phyloP scores from a whole-genome alignment of 2,329 filamentous ascomycete species.

The Fusarium circinatum region DNA sequence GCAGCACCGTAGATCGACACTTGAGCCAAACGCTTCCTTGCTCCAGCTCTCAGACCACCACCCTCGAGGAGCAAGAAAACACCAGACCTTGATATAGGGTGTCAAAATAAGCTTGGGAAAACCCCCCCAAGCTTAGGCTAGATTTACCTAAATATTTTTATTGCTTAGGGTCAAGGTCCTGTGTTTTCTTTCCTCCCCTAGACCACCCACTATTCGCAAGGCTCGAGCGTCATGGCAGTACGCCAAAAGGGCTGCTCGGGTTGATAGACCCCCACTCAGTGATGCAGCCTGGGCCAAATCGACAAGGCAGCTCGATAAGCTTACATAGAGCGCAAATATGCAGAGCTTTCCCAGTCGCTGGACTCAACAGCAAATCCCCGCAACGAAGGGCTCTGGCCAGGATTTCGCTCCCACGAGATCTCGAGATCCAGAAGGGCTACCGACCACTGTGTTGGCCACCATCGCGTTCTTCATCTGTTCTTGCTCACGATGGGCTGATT shows the following conservation, averaged over 20 bases:
- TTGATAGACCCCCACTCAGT: constrained; percentile 3
- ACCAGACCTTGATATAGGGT: no score
- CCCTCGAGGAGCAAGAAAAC: background rate
- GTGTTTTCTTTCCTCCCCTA: background rate
- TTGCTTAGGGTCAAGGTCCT: no score
- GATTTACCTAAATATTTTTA: no score
- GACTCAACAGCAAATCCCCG: background rate
- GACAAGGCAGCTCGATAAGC: constrained; percentile 22
- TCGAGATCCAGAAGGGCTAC: constrained; percentile 2
- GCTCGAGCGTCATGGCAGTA: constrained; percentile 21
- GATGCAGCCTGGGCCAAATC: background rate
- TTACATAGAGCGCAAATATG: constrained; percentile 17
- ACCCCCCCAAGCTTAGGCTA: no score
- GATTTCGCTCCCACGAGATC: constrained; percentile 6
- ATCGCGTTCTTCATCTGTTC: background rate
- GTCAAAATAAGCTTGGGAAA: no score
- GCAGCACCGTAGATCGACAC: background rate
- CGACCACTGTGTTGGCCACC: background rate
- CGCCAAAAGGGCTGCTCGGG: background rate
- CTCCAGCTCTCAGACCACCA: background rate
- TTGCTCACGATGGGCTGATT: constrained; percentile 1
- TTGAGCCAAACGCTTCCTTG: background rate
- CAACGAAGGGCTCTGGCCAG: background rate
- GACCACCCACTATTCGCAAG: background rate
- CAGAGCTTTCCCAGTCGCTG: constrained; percentile 12